Evolutionary conservation across 2,329 filamentous ascomycete genomes (phyloP), one percentile per base, ranked within the genome.

Genomic region (Amauroascus verrucosus): DNA sequence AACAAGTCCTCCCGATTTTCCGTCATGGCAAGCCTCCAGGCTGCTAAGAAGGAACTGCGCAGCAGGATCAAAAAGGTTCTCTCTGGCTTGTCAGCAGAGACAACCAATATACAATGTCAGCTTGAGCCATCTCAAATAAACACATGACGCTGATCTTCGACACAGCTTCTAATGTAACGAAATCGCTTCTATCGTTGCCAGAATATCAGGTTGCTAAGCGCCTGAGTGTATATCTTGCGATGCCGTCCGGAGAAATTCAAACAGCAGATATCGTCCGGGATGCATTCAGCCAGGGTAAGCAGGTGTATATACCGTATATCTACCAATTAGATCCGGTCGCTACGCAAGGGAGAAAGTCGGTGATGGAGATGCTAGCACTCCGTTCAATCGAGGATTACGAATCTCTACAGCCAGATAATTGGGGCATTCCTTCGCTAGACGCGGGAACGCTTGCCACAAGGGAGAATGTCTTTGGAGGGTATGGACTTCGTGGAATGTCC

Each of bases 341-440:
- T 14, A 61, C 66, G 13, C 57, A 60, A 22, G 58, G 65, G 5
- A 79, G 81, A 5, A 72, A 64, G 4, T 86, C 86, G 14, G 78
- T 93, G 51, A 98, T 98, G 93, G 89, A 96, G 64, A 97, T 98
- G 93, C 81, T 98, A 20, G 82, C 82, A 57, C 75, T 98, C 38
- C 73, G 77, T 54, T 84, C 82, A 24, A 68, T 88, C 48, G 72
- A 79, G 26, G 93, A 98, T 67, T 95, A 90, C 67, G 81, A 88
- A 58, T 79, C 80, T 22, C 74, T 97, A 56, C 72, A 82, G 63
- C 77, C 78, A 38, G 93, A 98, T 69, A 82, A 79, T 66, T 98
- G 93, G 93, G 90, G 89, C 8, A 98, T 98, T 59, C 93, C 93
- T n/a, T 91, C 86, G 30, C 80, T 95, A 54, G 77, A 81, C 56